A percentile compares a stretch with the other conserved stretches of the same genome.
Evolutionary conservation across 768 basidiomycete species (phyloP).

Genomic region (Hirschioporus abietinus): DNA sequence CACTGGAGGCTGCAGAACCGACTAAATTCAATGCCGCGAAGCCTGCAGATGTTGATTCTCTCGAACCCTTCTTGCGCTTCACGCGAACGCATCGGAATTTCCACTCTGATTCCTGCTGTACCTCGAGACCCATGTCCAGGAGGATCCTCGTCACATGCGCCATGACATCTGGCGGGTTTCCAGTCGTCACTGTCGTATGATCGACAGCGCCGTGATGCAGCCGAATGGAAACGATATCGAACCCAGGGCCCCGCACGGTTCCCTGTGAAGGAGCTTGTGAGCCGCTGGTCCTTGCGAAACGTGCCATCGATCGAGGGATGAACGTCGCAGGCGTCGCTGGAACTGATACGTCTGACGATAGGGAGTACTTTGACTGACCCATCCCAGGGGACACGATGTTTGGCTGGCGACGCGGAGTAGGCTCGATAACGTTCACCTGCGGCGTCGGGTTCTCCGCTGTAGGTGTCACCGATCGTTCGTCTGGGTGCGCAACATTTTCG

Average conservation of each 20-base stretch:
- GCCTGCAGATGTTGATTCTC: constrained; percentile 30
- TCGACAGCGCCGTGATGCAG: constrained; percentile 93
- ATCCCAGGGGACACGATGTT: background rate
- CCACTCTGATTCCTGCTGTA: constrained; percentile 84
- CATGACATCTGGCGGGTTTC: constrained; percentile 83
- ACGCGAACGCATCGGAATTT: constrained; percentile 81
- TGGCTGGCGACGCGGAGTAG: constrained; percentile 6
- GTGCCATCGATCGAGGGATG: background rate
- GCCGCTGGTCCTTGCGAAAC: background rate
- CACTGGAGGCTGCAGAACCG: constrained; percentile 80
- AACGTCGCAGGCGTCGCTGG: background rate
- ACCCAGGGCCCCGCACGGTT: background rate
- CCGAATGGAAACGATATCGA: constrained; percentile 37
- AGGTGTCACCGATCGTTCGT: background rate
- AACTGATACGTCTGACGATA: background rate
- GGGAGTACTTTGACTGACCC: background rate
- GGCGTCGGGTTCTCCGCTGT: background rate
- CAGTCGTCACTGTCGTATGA: constrained; percentile 80
- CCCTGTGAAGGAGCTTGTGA: background rate
- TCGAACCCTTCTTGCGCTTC: constrained; percentile 59
- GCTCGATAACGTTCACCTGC: constrained; percentile 9
- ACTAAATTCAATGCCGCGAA: constrained; percentile 74
- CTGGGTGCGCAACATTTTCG: constrained; percentile 18
- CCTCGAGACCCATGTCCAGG: constrained; percentile 85
- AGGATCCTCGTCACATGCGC: constrained; percentile 76